These are phyloP conservation scores for Somion occarium DNA, from an alignment of 1,284 basidiomycete genomes.

Conservation along the genomic window DNA sequence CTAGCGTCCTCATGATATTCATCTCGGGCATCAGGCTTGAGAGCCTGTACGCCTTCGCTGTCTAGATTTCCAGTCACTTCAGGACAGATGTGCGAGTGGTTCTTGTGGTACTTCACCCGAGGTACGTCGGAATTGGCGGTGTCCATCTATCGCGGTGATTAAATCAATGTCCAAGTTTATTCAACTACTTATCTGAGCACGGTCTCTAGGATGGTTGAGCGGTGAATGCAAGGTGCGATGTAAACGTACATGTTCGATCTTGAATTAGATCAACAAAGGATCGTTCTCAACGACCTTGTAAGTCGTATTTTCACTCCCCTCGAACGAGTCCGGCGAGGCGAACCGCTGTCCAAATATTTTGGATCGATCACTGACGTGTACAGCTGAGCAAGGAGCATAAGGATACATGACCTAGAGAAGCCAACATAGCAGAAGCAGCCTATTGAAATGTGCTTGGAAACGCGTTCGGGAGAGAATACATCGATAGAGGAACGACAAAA, in stretches of 20 bases:
- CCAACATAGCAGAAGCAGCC: too few relatives aligned
- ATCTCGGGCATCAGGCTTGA: conserved; percentile 18
- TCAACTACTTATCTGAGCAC: not conserved
- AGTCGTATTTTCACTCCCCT: conserved; percentile 24
- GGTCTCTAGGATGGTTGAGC: not conserved
- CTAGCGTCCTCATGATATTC: conserved; percentile 19
- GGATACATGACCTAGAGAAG: too few relatives aligned
- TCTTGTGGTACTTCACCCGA: conserved; percentile 31
- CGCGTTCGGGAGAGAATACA: too few relatives aligned
- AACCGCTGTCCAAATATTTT: conserved; percentile 33
- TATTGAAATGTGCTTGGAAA: too few relatives aligned
- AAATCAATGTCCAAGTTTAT: conserved; percentile 29
- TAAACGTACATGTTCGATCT: conserved; percentile 26
- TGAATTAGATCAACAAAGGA: conserved; percentile 26
- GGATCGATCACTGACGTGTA: conserved; percentile 29
- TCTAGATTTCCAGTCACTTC: conserved; percentile 23
- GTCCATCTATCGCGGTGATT: conserved; percentile 26
- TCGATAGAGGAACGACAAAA: too few relatives aligned
- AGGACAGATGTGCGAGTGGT: conserved; percentile 28
- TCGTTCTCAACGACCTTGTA: conserved; percentile 27
- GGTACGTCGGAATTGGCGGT: conserved; percentile 28
- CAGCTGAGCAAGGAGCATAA: too few relatives aligned
- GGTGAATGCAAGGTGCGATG: not conserved
- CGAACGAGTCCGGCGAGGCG: conserved; percentile 29
- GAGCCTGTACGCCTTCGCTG: conserved; percentile 20